Base-by-base conservation (phyloP, 495 filamentous ascomycete species). In the Trichoderma parareesei region DNA sequence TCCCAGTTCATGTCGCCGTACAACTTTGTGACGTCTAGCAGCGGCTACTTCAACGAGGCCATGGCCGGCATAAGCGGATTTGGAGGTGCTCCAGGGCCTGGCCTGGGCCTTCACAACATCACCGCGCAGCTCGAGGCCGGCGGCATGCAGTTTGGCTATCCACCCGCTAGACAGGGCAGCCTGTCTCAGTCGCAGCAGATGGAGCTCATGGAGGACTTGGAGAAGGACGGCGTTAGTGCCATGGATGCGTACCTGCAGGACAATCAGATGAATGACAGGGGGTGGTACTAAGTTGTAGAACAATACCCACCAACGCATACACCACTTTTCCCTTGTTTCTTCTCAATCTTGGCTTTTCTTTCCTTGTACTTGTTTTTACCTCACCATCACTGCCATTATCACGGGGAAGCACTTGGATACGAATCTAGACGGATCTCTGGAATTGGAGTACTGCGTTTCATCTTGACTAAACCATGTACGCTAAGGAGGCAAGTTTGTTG, bases 131-230 rank as follows among this genome's bases (percentile, higher is more conserved):
- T 70, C 20, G 64, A 64, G 9, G 65, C 67, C 33, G 64, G 68
- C 20, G 70, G 70, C 57, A 66, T 67, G 57, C 69, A 74, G n/a
- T 71, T 70, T 44, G 70, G 69, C 53, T 73, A 74, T 38, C 64
- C 72, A 4, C 69, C 71, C 46, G 72, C 81, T 71, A 78, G 87
- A 10, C 80, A 84, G 49, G 83, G 85, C 53, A 89, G 87, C 48
- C 75, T 91, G 62, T 88, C 83, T 57, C 85, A 88, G 63, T 81
- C 88, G 69, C 86, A 90, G 71, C 88, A 90, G 72, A 73, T 85
- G 49, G 86, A 90, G 75, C 74, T 91, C 62, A 86, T 90, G 85
- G 78, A 82, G 40, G 81, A 83, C 44, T 72, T 90, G 35, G 87
- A 88, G 67, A 80, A 83, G 40, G 79, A 88, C 67, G 87, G 88